Base-by-base conservation (phyloP, 2,329 filamentous ascomycete species). In the Zalaria obscura region DNA sequence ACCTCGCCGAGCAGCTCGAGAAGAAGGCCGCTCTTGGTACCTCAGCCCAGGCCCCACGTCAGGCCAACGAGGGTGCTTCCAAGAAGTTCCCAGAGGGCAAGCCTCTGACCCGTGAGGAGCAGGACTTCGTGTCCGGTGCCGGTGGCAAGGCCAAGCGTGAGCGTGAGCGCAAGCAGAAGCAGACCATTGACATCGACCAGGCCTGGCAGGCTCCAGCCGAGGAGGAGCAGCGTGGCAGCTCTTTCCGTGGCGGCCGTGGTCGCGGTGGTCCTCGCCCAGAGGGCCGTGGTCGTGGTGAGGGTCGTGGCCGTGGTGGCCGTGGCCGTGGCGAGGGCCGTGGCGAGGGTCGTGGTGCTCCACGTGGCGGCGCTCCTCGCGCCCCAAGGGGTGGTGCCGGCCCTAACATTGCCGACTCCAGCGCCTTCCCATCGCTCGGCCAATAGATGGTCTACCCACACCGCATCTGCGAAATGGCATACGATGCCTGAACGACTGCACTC, bases 31-130 rank as follows among this genome's bases (percentile, higher is more conserved):
- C 76, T 51, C 75, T 89, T 45, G 73, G 70, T 54, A 65, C 72
- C 50, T 75, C 75, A 54, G 65, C 68, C 53, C 73, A 80, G 56
- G 75, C 84, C 57, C 73, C 86, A 59, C 89, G 91, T 69, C 79
- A 87, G 72, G 70, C 89, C 65, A 95, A 96, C 73, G 88, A 95
- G 72, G 88, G 88, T 58, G 75, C 72, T 71, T 85, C 86, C 73
- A 89, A 91, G 77, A 91, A 95, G 76, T 94, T 88, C 84, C 83
- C 83, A 57, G 72, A 75, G 56, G 87, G 86, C 62, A 93, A 88
- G 72, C 66, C 71, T 48, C 54, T 77, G 55, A 56, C 62, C 55
- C 70, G 69, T 51, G 61, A 60, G 45, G 61, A 70, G 38, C 73
- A 75, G 41, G 78, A 86, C 55, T 78, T 82, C 54, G 59, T 62